Evolutionary conservation across 495 filamentous ascomycete genomes (phyloP).

Genomic region (Trichoderma orchidacearum): DNA sequence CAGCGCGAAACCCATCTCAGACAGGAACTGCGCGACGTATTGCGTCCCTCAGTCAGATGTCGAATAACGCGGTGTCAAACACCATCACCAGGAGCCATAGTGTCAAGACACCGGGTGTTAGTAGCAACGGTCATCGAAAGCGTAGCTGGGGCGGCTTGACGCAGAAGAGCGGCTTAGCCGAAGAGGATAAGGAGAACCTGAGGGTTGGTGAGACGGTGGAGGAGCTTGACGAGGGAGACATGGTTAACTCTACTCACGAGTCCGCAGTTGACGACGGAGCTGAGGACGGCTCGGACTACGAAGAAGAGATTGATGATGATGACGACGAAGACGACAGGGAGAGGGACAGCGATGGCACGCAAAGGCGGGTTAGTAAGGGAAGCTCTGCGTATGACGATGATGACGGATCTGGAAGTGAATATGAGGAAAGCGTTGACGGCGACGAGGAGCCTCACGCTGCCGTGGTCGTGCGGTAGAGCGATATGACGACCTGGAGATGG

Average conservation of each 20-base stretch:
- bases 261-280: constrained; percentile 8
- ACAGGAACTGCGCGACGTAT: constrained; percentile 57
- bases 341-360: neutral
- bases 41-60: constrained; percentile 77
- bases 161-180: constrained; percentile 28
- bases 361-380: constrained; percentile 14
- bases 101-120: constrained; percentile 45
- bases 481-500: neutral
- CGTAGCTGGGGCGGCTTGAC: constrained; percentile 52
- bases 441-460: neutral
- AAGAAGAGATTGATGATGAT: constrained; percentile 11
- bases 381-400: neutral
- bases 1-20: constrained; percentile 25
- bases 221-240: constrained; percentile 39
- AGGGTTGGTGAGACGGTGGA: constrained; percentile 32
- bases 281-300: constrained; percentile 7
- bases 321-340: constrained; percentile 6
- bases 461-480: neutral
- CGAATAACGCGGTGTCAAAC: constrained; percentile 53
- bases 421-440: neutral
- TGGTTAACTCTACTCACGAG: constrained; percentile 7
- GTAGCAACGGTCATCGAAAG: constrained; percentile 49
- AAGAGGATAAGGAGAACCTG: constrained; percentile 31
- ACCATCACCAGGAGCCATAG: constrained; percentile 46
- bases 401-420: neutral